Conservation (phyloP, 164 flowering plant genomes). For the Buxus sempervirens region DNA sequence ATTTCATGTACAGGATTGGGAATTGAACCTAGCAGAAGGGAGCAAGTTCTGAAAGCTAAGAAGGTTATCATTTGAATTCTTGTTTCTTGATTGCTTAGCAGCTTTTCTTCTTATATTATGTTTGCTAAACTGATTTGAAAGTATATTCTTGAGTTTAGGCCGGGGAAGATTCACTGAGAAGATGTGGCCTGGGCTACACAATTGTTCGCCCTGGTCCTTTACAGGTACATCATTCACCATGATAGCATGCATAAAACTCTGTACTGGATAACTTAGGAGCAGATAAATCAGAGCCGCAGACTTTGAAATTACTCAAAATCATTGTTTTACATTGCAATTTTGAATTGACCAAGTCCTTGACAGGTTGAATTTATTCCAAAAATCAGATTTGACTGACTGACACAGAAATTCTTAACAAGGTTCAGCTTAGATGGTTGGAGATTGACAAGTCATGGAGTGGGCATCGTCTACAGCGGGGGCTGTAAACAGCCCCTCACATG, state of each 20-base stretch:
- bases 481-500: too few species aligned
- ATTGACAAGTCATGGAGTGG: background rate
- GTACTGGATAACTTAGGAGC: background rate
- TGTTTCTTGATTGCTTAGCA: background rate
- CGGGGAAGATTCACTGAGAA: slow-evolving; percentile 88
- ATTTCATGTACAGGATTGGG: slow-evolving; percentile 95
- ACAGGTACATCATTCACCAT: slow-evolving; percentile 40
- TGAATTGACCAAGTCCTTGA: background rate
- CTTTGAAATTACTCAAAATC: background rate
- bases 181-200: slow-evolving; percentile 96
- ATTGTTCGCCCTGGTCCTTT: slow-evolving; percentile 93
- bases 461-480: too few species aligned
- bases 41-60: slow-evolving; percentile 91
- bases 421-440: background rate
- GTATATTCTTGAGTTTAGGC: slow-evolving; percentile 40
- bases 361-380: too few species aligned
- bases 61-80: slow-evolving; percentile 42
- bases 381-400: background rate
- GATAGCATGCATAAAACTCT: background rate
- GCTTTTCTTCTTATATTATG: background rate
- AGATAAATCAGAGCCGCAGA: background rate
- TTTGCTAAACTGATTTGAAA: background rate
- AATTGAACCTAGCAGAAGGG: slow-evolving; percentile 74
- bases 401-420: background rate
- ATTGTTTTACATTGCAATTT: background rate